phyloP scores from a whole-genome alignment of 441 rosid genomes.

The Aquilaria agallochum region DNA sequence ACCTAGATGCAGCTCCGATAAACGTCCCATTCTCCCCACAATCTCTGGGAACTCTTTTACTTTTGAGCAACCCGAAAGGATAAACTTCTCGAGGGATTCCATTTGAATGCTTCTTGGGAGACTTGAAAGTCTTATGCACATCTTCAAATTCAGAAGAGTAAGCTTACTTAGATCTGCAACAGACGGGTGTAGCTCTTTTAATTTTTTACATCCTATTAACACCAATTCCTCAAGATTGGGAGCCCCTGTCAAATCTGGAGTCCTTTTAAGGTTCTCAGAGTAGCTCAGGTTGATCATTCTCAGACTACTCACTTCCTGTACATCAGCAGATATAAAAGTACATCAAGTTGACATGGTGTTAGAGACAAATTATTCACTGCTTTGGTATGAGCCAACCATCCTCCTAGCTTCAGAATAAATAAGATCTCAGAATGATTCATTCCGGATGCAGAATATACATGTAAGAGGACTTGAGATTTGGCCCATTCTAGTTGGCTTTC shows the following conservation, averaged over 20 bases:
- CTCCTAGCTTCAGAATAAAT: too few species aligned
- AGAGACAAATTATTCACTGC: too few species aligned
- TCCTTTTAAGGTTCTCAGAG: conserved; percentile 3
- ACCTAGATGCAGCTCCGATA: conserved; percentile 26
- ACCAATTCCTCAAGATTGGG: conserved; percentile 15
- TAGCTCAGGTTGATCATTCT: conserved; percentile 7
- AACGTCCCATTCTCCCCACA: conserved; percentile 22
- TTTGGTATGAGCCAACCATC: too few species aligned
- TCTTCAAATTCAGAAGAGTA: conserved; percentile 22
- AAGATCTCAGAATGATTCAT: too few species aligned
- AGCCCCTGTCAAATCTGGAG: conserved; percentile 18
- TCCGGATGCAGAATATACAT: too few species aligned
- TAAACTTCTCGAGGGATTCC: conserved; percentile 16
- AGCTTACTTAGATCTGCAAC: conserved; percentile 20
- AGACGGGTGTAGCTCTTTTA: conserved; percentile 20
- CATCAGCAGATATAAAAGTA: too few species aligned
- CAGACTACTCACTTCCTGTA: conserved; percentile 4
- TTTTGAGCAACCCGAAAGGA: conserved; percentile 19
- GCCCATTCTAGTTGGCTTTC: too few species aligned
- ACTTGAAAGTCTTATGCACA: conserved; percentile 16
- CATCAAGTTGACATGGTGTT: too few species aligned
- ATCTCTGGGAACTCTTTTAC: conserved; percentile 27
- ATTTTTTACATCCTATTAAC: conserved; percentile 6
- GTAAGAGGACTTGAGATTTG: too few species aligned
- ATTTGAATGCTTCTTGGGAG: conserved; percentile 22